phyloP scores from a whole-genome alignment of 768 basidiomycete genomes.

The Pleurotus salmoneostramineus region DNA sequence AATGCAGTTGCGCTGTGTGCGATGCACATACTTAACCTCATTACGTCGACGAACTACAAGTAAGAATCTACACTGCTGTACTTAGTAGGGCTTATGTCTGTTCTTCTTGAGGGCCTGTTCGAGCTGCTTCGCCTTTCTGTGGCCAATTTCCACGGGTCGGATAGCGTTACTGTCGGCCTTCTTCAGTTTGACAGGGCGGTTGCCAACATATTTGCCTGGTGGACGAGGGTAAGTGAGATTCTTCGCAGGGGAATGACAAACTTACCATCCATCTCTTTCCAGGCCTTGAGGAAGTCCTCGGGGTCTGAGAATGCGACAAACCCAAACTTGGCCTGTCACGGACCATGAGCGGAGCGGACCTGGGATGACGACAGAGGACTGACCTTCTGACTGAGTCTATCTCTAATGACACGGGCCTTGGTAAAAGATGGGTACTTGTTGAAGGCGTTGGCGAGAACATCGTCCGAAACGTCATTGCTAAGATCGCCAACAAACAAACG shows the following conservation, averaged over 20 bases:
- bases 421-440: conserved; percentile 90
- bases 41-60: too few relatives aligned
- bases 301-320: conserved; percentile 98
- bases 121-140: conserved; percentile 85
- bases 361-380: conserved; percentile 8
- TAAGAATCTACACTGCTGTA: not conserved
- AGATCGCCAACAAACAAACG: conserved; percentile 96
- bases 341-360: conserved; percentile 6
- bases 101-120: conserved; percentile 93
- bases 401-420: conserved; percentile 94
- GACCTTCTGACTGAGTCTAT: conserved; percentile 91
- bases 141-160: conserved; percentile 89
- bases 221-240: conserved; percentile 8
- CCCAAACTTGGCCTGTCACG: conserved; percentile 83
- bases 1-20: too few relatives aligned
- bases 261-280: conserved; percentile 99
- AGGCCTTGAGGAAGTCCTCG: conserved; percentile 96
- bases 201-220: conserved; percentile 94
- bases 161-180: conserved; percentile 89
- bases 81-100: conserved; percentile 79
- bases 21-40: too few relatives aligned
- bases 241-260: conserved; percentile 1
- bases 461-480: conserved; percentile 97
- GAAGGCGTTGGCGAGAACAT: conserved; percentile 90
- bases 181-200: conserved; percentile 93